These are phyloP conservation scores for Aspergillus quadricinctus DNA, from an alignment of 2,329 filamentous ascomycete species.

Conservation along the genomic window DNA sequence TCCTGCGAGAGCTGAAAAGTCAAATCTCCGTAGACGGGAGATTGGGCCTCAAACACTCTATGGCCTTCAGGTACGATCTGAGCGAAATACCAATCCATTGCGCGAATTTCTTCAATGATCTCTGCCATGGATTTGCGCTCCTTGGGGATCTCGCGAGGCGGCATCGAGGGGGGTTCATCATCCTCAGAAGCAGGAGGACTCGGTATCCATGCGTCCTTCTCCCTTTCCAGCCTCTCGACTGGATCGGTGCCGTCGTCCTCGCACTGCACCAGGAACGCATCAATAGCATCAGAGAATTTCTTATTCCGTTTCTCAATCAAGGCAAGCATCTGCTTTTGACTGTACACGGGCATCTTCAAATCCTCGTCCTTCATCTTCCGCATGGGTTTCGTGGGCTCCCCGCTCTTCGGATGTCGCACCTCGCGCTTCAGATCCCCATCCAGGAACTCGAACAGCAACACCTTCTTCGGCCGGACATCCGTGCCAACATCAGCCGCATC, in stretches of 20 bases:
- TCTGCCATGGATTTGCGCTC: slow-evolving; percentile 77
- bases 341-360: slow-evolving; percentile 86
- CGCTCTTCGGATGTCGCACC: slow-evolving; percentile 66
- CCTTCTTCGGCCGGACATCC: slow-evolving; percentile 52
- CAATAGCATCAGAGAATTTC: slow-evolving; percentile 75
- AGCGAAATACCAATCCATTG: slow-evolving; percentile 78
- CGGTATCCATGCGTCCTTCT: slow-evolving; percentile 61
- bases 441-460: slow-evolving; percentile 86
- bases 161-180: slow-evolving; percentile 34
- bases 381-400: slow-evolving; percentile 64
- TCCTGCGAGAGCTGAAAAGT: slow-evolving; percentile 83
- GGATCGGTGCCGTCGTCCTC: slow-evolving; percentile 61
- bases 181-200: slow-evolving; percentile 43
- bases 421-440: slow-evolving; percentile 87
- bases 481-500: slow-evolving; percentile 26
- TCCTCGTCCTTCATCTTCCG: slow-evolving; percentile 70
- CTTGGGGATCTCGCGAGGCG: slow-evolving; percentile 70
- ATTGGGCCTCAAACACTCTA: slow-evolving; percentile 81
- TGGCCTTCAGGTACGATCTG: slow-evolving; percentile 94
- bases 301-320: slow-evolving; percentile 85
- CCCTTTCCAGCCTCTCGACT: slow-evolving; percentile 57
- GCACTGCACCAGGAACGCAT: slow-evolving; percentile 72
- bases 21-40: slow-evolving; percentile 75
- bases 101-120: slow-evolving; percentile 79
- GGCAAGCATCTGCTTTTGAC: slow-evolving; percentile 84